Conservation (phyloP, 768 basidiomycete species). For the Gyrodon lividus region DNA sequence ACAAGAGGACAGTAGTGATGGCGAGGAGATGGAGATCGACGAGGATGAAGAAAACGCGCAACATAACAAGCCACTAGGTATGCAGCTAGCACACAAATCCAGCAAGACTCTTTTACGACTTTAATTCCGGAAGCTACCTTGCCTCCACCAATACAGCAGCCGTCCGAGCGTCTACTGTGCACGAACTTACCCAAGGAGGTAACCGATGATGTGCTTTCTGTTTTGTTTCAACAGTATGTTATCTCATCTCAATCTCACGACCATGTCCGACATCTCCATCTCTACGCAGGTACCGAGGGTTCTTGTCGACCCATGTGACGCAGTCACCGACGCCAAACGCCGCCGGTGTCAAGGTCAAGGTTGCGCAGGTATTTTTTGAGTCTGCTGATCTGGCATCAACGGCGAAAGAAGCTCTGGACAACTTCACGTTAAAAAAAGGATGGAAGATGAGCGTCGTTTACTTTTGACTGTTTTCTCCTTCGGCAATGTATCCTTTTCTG, state of each 20-base stretch:
- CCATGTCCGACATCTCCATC: constrained; percentile 1
- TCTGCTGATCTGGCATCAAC: constrained; percentile 67
- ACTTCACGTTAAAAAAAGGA: constrained; percentile 83
- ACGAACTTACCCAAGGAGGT: constrained; percentile 91
- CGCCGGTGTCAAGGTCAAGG: constrained; percentile 67
- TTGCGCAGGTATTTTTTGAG: constrained; percentile 81
- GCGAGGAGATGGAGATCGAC: constrained; percentile 93
- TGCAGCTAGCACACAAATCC: constrained; percentile 28
- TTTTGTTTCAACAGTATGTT: constrained; percentile 89
- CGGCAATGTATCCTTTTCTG: constrained; percentile 11
- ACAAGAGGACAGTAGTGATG: constrained; percentile 63
- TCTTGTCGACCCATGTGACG: constrained; percentile 66
- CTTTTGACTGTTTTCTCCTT: constrained; percentile 36
- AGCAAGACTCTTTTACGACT: constrained; percentile 16
- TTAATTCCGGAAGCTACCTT: constrained; percentile 32
- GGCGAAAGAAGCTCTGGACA: constrained; percentile 81
- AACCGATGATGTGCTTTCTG: constrained; percentile 79
- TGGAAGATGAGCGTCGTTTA: constrained; percentile 82
- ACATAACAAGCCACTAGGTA: constrained; percentile 44
- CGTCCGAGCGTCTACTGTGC: constrained; percentile 65
- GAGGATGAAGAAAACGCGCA: constrained; percentile 72
- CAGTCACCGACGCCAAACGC: constrained; percentile 68
- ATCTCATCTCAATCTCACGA: background rate
- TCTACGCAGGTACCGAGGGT: constrained; percentile 73
- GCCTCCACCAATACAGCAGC: constrained; percentile 51